Percentiles rank a stretch among this genome's conserved stretches.
Evolutionary conservation across 345 rosid species (phyloP).

Genomic region (rapeseed (Brassica napus)): DNA sequence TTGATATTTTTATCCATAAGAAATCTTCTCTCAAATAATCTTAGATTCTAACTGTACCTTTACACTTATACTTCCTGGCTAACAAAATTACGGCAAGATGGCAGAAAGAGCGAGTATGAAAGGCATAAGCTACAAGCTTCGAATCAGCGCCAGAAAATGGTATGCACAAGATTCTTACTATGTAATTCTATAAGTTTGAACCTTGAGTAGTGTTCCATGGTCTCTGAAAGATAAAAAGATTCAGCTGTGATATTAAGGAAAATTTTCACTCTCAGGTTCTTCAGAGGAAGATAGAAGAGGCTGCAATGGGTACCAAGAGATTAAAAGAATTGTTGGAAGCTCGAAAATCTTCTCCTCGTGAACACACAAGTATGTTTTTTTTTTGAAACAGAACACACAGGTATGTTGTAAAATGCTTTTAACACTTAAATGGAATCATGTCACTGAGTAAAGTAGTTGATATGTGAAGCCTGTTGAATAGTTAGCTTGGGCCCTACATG

Average conservation of each 20-base stretch:
- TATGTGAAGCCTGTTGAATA: too few species aligned
- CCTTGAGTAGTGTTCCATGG: background rate
- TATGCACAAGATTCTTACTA: conserved; percentile 32
- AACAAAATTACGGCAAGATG: conserved; percentile 84
- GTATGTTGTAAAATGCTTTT: too few species aligned
- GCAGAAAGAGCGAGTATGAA: too few species aligned
- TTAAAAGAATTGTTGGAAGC: conserved; percentile 96
- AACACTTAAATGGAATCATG: too few species aligned
- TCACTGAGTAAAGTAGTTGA: too few species aligned
- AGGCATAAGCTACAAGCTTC: conserved; percentile 88
- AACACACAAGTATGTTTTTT: conserved; percentile 37
- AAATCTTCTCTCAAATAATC: background rate
- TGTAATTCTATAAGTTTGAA: background rate
- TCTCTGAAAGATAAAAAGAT: conserved; percentile 9
- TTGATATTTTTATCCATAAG: too few species aligned
- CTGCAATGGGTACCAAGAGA: conserved; percentile 97
- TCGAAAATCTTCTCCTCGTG: conserved; percentile 86
- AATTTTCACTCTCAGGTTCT: conserved; percentile 68
- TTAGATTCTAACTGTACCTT: conserved; percentile 8
- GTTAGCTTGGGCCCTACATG: too few species aligned
- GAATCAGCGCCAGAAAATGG: conserved; percentile 98
- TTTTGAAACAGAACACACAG: too few species aligned
- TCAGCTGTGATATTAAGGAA: conserved; percentile 18
- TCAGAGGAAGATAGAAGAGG: conserved; percentile 98
- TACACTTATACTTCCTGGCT: background rate